Percentiles rank a stretch among this genome's conserved stretches.
These are phyloP conservation scores for Conticribra weissflogii DNA, from an alignment of 108 stramenopile species.

Conservation along the genomic window DNA sequence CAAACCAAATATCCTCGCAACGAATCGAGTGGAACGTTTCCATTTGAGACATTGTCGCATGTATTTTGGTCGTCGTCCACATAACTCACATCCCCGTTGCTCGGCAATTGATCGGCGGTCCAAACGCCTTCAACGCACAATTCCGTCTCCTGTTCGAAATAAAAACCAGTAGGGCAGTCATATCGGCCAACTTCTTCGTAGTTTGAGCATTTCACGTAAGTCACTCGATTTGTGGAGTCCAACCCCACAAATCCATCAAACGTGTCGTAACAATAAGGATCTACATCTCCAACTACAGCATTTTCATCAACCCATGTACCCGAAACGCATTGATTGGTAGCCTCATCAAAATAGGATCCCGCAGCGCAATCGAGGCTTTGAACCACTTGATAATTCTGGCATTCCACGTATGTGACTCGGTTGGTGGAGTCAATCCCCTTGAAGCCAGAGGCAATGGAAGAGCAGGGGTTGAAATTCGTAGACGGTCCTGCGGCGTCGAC, in stretches of 20 bases:
- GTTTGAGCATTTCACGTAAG: constrained; percentile 10
- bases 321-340: constrained; percentile 6
- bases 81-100: too few relatives aligned
- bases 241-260: constrained; percentile 15
- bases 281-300: not conserved
- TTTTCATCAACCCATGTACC: constrained; percentile 12
- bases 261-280: not conserved
- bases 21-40: constrained; percentile 7
- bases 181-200: constrained; percentile 14
- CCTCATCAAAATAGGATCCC: constrained; percentile 17
- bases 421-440: constrained; percentile 22
- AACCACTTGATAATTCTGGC: constrained; percentile 15
- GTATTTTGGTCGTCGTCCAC: too few relatives aligned
- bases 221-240: constrained; percentile 1
- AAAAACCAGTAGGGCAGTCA: constrained; percentile 18
- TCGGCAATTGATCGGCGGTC: too few relatives aligned
- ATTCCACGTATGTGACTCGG: constrained; percentile 20
- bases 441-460: constrained; percentile 5
- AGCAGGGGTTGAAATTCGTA: constrained; percentile 21
- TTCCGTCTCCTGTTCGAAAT: not conserved
- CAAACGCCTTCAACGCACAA: not conserved
- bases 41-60: constrained; percentile 6
- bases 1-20: constrained; percentile 14
- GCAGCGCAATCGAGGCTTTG: constrained; percentile 9
- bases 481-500: constrained; percentile 13